A percentile compares a stretch with the other conserved stretches of the same genome.
phyloP scores from a whole-genome alignment of 202 grass and related monocot genomes.

The Musa balbisiana region DNA sequence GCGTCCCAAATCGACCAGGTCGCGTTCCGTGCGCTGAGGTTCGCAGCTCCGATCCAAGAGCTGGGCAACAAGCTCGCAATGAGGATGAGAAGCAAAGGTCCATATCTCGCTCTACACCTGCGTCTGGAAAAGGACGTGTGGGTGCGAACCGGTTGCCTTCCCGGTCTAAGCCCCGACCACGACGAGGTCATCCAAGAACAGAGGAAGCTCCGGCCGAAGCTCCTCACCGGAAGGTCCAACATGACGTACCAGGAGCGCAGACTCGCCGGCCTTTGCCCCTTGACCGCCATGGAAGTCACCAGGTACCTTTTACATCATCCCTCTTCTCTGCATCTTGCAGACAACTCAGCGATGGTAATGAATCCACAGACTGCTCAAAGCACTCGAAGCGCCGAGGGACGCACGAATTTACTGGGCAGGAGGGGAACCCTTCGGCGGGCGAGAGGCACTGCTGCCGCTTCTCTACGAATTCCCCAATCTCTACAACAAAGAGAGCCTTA shows the following conservation, averaged over 20 bases:
- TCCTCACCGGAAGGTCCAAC: conserved; percentile 21
- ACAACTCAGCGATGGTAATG: too few species aligned
- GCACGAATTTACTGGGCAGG: conserved; percentile 17
- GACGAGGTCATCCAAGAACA: not conserved
- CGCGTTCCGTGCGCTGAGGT: conserved; percentile 36
- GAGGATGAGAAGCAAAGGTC: conserved; percentile 13
- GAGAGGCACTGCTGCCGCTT: not conserved
- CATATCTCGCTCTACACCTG: conserved; percentile 22
- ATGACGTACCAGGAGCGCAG: conserved; percentile 35
- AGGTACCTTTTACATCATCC: not conserved
- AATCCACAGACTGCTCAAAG: conserved; percentile 9
- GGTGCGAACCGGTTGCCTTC: conserved; percentile 42
- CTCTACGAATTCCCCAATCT: not conserved
- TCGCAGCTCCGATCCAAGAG: conserved; percentile 24
- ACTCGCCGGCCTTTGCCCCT: conserved; percentile 21
- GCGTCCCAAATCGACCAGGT: conserved; percentile 19
- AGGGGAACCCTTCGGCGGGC: conserved; percentile 15
- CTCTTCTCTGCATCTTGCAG: not conserved
- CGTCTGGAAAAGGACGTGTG: conserved; percentile 48
- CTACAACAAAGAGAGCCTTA: not conserved
- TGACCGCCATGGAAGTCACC: conserved; percentile 13
- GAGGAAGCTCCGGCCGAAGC: conserved; percentile 9
- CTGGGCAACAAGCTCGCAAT: conserved; percentile 20
- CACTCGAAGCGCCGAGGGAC: conserved; percentile 8
- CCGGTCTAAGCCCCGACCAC: not conserved